Percentiles rank a stretch among this genome's conserved stretches.
phyloP scores from a whole-genome alignment of 768 basidiomycete species.

The Candolleomyces efflorescens region DNA sequence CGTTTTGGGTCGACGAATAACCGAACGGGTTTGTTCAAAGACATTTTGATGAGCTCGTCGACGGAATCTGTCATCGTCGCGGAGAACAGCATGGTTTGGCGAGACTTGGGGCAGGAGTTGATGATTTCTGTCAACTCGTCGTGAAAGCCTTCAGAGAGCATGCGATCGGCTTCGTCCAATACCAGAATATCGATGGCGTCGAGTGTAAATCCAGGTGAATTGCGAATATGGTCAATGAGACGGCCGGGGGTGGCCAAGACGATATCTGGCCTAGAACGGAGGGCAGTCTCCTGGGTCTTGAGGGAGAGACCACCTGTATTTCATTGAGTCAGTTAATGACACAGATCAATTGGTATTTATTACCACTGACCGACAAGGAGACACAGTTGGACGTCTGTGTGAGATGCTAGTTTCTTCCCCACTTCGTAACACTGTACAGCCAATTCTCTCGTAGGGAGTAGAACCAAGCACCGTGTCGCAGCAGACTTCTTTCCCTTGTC shows the following conservation, averaged over 20 bases:
- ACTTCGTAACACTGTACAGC: constrained; percentile 96
- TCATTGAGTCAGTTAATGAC: constrained; percentile 6
- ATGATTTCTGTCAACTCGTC: constrained; percentile 95
- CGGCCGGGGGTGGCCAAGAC: constrained; percentile 97
- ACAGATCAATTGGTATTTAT: constrained; percentile 10
- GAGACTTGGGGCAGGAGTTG: constrained; percentile 77
- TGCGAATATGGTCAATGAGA: constrained; percentile 95
- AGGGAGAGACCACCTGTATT: constrained; percentile 82
- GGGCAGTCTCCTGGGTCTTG: constrained; percentile 82
- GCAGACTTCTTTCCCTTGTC: constrained; percentile 86
- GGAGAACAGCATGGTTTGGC: constrained; percentile 98
- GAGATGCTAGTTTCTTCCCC: constrained; percentile 75
- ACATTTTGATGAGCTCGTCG: constrained; percentile 89
- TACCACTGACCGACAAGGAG: constrained; percentile 75
- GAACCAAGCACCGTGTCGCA: constrained; percentile 83
- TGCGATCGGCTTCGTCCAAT: constrained; percentile 96
- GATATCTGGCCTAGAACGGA: constrained; percentile 88
- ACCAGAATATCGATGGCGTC: constrained; percentile 92
- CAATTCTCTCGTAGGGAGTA: constrained; percentile 93
- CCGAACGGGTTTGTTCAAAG: constrained; percentile 87
- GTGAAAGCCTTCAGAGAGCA: constrained; percentile 93
- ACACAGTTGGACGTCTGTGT: constrained; percentile 88
- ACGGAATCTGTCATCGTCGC: constrained; percentile 99
- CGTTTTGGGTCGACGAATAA: constrained; percentile 95
- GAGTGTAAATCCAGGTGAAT: constrained; percentile 89